phyloP scores from a whole-genome alignment of 441 rosid genomes.

The Breynia disticha region DNA sequence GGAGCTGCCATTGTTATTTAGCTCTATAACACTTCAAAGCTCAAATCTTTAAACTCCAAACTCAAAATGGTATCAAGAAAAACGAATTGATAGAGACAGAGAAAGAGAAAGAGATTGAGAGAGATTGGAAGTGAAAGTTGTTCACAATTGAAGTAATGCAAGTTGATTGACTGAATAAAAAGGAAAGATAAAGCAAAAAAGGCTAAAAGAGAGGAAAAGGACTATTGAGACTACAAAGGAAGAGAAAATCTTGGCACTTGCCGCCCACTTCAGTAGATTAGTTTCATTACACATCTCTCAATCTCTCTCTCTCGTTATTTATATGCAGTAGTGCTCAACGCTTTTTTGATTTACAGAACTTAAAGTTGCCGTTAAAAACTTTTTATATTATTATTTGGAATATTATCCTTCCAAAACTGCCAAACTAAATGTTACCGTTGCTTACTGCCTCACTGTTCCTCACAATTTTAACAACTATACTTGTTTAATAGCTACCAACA shows the following conservation, averaged over 20 bases:
- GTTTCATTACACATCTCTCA: neutral
- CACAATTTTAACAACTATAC: slow-evolving; percentile 21
- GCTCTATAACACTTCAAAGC: slow-evolving; percentile 1
- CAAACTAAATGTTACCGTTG: slow-evolving; percentile 86
- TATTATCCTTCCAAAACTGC: slow-evolving; percentile 61
- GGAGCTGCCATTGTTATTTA: slow-evolving; percentile 61
- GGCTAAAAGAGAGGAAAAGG: slow-evolving; percentile 6
- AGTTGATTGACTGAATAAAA: slow-evolving; percentile 11
- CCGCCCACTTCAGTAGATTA: slow-evolving; percentile 28
- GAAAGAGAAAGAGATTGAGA: neutral
- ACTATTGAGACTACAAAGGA: slow-evolving; percentile 7
- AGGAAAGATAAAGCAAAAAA: slow-evolving; percentile 11
- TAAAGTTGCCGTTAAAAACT: slow-evolving; percentile 49
- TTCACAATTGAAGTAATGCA: slow-evolving; percentile 16
- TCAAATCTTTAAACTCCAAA: neutral
- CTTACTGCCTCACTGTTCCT: slow-evolving; percentile 15
- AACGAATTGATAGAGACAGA: neutral
- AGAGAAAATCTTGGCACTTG: slow-evolving; percentile 17
- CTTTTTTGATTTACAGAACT: slow-evolving; percentile 1
- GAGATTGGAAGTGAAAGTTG: too few species aligned
- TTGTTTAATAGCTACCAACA: slow-evolving; percentile 1
- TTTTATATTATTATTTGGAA: slow-evolving; percentile 26
- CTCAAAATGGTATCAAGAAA: slow-evolving; percentile 4
- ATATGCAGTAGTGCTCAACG: too few species aligned
- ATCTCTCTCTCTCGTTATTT: neutral